Conservation (phyloP, 2,329 filamentous ascomycete species). For the Colletotrichum cuscutae region DNA sequence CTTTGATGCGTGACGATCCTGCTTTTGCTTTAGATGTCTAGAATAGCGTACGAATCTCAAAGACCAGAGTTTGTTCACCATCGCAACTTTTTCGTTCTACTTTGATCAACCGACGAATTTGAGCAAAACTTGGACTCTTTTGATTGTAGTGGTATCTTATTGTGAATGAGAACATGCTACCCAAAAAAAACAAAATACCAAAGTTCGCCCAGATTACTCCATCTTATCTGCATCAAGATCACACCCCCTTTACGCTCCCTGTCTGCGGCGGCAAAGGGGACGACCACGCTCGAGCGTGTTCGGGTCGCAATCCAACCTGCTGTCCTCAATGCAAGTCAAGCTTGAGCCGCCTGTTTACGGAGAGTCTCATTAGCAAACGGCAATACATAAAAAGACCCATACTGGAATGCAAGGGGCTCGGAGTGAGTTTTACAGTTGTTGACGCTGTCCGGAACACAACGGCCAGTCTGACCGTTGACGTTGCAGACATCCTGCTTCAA, state of each 20-base stretch:
- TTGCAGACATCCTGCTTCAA: constrained; percentile 50
- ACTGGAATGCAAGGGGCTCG: no score
- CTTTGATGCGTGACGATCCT: constrained; percentile 3
- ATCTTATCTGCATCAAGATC: background rate
- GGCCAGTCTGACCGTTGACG: constrained; percentile 45
- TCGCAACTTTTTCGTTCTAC: background rate
- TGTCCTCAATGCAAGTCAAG: constrained; percentile 43
- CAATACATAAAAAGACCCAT: no score
- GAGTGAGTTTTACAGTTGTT: constrained; percentile 45
- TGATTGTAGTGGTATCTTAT: background rate
- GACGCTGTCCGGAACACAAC: constrained; percentile 47
- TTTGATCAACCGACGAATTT: background rate
- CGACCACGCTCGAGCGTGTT: constrained; percentile 42
- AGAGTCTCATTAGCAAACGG: background rate
- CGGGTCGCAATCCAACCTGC: constrained; percentile 41
- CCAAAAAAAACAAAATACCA: background rate
- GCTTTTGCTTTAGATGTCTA: constrained; percentile 6
- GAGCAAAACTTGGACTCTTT: background rate
- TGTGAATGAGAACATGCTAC: background rate
- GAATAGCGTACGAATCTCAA: background rate
- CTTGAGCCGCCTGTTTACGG: constrained; percentile 35
- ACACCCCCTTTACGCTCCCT: constrained; percentile 6
- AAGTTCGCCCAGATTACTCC: background rate
- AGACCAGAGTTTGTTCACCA: background rate
- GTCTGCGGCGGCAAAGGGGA: constrained; percentile 41